Evolutionary conservation across 352 stramenopile genomes (phyloP), one percentile per base, ranked within the genome.

Genomic region (Globisporangium lucens): DNA sequence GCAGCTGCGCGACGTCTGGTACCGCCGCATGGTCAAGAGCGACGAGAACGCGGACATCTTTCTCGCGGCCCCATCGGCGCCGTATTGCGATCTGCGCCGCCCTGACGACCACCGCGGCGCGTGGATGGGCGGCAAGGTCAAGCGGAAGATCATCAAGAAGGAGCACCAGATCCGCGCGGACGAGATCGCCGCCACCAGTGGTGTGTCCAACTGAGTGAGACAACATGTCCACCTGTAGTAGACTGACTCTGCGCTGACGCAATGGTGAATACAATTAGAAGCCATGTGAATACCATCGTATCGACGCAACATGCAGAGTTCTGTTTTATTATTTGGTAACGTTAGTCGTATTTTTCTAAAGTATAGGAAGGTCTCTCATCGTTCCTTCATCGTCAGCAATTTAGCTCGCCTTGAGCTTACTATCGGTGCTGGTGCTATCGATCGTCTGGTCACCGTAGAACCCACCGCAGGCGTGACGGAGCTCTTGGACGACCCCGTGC

Each of bases 51-150:
- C 63, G 9, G 68, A 77, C 6, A 59, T 51, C 20, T 65, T 78
- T 35, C 47, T 80, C 17, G 35, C 56, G 4, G 57, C 29, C 2
- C 71, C 74, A 9, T 71, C 74, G 1, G 63, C 65, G 10, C 56
- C 69, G 20, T 77, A 69, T 35, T 63, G 61, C 15, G 74, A 80
- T 29, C 43, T 80, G 62, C 71, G 74, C 17, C 74, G 74, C 10
- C 68, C 74, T 0, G 66, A 80, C 24, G 74, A 75, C 53, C 74
- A 80, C 56, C 74, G 74, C 35, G 69, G 67, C 13, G 71, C 74
- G 36, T 80, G 74, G 74, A 80, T 80, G 72, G 74, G 64, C 36
- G 68, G 65, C 60, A 76, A 75, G 57, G 62, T 76, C 46, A 70
- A 66, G 24, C 68, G 71, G 27, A 59, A 60, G 36, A 72, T 75